Evolutionary conservation across 2,329 filamentous ascomycete genomes (phyloP).

Genomic region (Fusarium begoniae): DNA sequence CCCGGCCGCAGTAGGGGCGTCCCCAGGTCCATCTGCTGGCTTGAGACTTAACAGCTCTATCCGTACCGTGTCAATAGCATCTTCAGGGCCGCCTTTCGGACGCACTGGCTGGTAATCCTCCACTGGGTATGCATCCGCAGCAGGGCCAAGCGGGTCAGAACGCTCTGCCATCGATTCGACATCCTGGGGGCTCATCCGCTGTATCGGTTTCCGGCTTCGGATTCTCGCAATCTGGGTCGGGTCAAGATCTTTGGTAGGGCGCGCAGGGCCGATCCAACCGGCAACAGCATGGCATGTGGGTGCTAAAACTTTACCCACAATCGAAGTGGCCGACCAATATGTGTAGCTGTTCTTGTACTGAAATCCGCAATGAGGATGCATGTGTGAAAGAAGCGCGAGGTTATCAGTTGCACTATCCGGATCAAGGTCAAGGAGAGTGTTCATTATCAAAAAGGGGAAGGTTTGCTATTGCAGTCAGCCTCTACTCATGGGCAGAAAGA

Average conservation of each 20-base stretch:
- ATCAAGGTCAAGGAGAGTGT: conserved; percentile 78
- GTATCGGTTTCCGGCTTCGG: conserved; percentile 66
- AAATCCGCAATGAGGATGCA: conserved; percentile 75
- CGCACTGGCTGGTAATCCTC: conserved; percentile 71
- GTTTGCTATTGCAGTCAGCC: conserved; percentile 55
- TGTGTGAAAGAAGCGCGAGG: conserved; percentile 73
- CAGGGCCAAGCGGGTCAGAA: conserved; percentile 74
- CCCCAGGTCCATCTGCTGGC: conserved; percentile 48
- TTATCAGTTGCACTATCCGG: conserved; percentile 72
- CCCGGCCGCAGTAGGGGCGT: conserved; percentile 31
- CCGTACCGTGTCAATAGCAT: conserved; percentile 71
- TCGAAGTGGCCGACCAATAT: conserved; percentile 77
- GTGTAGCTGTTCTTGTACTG: conserved; percentile 79
- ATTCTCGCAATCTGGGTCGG: conserved; percentile 76
- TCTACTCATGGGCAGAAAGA: neutral
- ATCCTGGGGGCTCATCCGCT: conserved; percentile 66
- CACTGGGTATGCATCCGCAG: conserved; percentile 69
- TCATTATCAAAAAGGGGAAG: conserved; percentile 81
- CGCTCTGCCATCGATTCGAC: conserved; percentile 72
- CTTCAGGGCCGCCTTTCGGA: conserved; percentile 62
- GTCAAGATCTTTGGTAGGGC: conserved; percentile 72
- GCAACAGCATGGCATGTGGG: conserved; percentile 76
- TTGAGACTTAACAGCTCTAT: conserved; percentile 74
- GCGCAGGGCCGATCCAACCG: conserved; percentile 79
- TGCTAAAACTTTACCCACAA: conserved; percentile 79